Conservation (phyloP, 768 basidiomycete genomes). For the Termitomyces eurrhizus region DNA sequence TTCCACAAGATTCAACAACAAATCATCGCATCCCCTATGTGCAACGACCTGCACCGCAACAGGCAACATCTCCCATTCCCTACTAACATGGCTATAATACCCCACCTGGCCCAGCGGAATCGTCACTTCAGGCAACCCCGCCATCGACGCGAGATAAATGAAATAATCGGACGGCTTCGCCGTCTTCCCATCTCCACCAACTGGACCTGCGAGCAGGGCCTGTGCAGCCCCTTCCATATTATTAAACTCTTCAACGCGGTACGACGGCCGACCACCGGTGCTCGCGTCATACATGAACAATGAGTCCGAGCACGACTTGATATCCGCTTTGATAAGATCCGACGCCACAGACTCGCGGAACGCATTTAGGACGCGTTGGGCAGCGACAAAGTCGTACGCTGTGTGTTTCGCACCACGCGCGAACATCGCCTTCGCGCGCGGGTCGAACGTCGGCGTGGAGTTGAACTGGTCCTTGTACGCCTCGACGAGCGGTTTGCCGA, state of each 20-base stretch:
- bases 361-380: conserved; percentile 22
- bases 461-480: conserved; percentile 20
- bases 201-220: conserved; percentile 21
- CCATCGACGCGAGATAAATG: conserved; percentile 33
- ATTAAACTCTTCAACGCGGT: conserved; percentile 31
- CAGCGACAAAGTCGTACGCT: conserved; percentile 22
- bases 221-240: conserved; percentile 25
- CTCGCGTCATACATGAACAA: conserved; percentile 34
- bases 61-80: conserved; percentile 30
- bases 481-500: conserved; percentile 30
- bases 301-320: conserved; percentile 29
- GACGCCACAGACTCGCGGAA: conserved; percentile 23
- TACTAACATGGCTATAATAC: conserved; percentile 15
- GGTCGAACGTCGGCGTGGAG: conserved; percentile 26
- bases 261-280: conserved; percentile 31
- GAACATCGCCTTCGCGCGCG: conserved; percentile 28
- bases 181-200: not conserved
- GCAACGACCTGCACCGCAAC: conserved; percentile 33
- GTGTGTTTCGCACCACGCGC: conserved; percentile 21
- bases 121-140: conserved; percentile 32
- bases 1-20: conserved; percentile 20
- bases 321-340: conserved; percentile 25
- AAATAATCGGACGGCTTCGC: conserved; percentile 24
- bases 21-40: conserved; percentile 29
- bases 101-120: conserved; percentile 31